Evolutionary conservation across 352 stramenopile species (phyloP).

Genomic region (Phytophthora gonapodyides): DNA sequence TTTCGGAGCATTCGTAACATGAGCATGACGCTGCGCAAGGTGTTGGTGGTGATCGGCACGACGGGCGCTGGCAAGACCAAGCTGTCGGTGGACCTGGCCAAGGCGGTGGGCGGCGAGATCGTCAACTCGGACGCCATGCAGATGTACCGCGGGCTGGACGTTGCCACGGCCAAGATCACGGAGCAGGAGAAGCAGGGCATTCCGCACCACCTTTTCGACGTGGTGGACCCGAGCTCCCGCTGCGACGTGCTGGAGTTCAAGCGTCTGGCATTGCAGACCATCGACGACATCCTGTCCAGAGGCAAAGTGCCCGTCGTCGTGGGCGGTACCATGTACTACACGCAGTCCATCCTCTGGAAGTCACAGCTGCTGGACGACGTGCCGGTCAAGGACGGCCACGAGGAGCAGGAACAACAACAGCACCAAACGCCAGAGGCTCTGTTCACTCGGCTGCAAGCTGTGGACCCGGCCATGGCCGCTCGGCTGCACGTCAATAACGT

Average conservation of each 20-base stretch:
- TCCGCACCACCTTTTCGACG: conserved; percentile 90
- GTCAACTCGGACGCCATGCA: conserved; percentile 94
- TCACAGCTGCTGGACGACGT: conserved; percentile 85
- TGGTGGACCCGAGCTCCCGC: conserved; percentile 74
- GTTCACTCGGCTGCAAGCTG: conserved; percentile 58
- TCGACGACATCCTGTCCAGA: conserved; percentile 84
- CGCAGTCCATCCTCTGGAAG: conserved; percentile 89
- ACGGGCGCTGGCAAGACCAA: conserved; percentile 93
- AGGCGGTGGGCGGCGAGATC: conserved; percentile 88
- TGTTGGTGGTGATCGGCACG: conserved; percentile 91
- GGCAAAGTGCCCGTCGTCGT: conserved; percentile 92
- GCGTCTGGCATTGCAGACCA: conserved; percentile 63
- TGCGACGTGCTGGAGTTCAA: conserved; percentile 90
- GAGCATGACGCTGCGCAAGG: conserved; percentile 68
- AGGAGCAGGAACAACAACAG: conserved; percentile 13
- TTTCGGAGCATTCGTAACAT: conserved; percentile 9
- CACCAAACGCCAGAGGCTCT: conserved; percentile 56
- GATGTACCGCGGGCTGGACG: conserved; percentile 89
- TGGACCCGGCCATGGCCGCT: conserved; percentile 86
- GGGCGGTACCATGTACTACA: conserved; percentile 94
- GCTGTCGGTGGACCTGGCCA: conserved; percentile 91
- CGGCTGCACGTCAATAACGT: conserved; percentile 87
- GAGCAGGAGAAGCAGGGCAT: conserved; percentile 86
- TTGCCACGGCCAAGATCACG: conserved; percentile 90
- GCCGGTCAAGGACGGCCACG: conserved; percentile 22